These are phyloP conservation scores for Pseudocercospora ulei DNA, from an alignment of 2,329 filamentous ascomycete genomes.

Conservation along the genomic window DNA sequence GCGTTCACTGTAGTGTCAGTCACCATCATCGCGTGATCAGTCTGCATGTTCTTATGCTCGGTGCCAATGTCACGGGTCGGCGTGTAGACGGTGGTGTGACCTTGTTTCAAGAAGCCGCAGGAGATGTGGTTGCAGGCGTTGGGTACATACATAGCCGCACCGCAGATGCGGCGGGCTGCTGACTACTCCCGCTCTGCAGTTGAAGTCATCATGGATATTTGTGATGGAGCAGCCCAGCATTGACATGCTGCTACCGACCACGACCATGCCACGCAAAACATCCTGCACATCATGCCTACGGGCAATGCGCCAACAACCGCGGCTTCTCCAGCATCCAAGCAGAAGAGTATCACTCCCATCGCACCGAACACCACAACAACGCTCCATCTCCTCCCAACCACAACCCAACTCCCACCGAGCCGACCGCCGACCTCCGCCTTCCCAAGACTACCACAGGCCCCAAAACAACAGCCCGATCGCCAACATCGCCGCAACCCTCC, in stretches of 20 bases:
- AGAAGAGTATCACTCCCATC: slow-evolving; percentile 1
- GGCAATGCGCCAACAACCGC: slow-evolving; percentile 20
- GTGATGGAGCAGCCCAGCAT: background rate
- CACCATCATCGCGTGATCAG: too few relatives aligned
- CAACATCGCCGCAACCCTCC: slow-evolving; percentile 25
- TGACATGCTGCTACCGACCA: background rate
- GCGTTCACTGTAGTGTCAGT: too few relatives aligned
- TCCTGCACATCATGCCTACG: slow-evolving; percentile 24
- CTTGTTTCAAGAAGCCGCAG: too few relatives aligned
- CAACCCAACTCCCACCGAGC: slow-evolving; percentile 10
- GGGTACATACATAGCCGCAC: too few relatives aligned
- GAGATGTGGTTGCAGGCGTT: too few relatives aligned
- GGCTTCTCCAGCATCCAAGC: slow-evolving; percentile 3
- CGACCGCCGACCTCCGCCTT: slow-evolving; percentile 12
- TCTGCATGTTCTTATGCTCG: too few relatives aligned
- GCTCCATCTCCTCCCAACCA: slow-evolving; percentile 8
- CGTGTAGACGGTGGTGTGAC: too few relatives aligned
- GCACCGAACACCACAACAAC: slow-evolving; percentile 10
- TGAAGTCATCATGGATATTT: slow-evolving; percentile 8
- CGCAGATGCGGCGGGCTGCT: too few relatives aligned
- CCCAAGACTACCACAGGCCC: slow-evolving; percentile 14
- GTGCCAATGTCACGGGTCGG: too few relatives aligned
- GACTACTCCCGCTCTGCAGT: slow-evolving; percentile 1
- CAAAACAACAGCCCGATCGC: slow-evolving; percentile 17
- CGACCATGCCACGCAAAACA: slow-evolving; percentile 23